Conservation (phyloP, 2,329 filamentous ascomycete species). For the Elsinoe necatrix region DNA sequence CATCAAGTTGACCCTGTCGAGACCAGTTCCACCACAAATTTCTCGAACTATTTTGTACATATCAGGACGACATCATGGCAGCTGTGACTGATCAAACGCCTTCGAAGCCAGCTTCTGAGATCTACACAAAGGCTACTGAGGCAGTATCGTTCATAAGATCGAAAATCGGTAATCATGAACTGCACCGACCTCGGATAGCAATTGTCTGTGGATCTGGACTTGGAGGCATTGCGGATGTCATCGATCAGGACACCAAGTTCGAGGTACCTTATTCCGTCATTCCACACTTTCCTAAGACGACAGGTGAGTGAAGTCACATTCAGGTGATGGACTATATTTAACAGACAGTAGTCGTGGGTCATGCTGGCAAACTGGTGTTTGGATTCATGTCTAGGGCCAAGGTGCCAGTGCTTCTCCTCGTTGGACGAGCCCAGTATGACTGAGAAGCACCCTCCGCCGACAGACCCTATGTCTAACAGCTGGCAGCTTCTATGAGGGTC, state of each 20-base stretch:
- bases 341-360: constrained; percentile 36
- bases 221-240: constrained; percentile 50
- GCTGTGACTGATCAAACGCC: constrained; percentile 16
- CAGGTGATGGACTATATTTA: neutral
- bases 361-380: constrained; percentile 59
- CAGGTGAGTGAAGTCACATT: constrained; percentile 38
- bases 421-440: constrained; percentile 56
- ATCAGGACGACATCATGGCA: constrained; percentile 15
- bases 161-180: constrained; percentile 42
- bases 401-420: constrained; percentile 53
- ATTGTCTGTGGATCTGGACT: constrained; percentile 59
- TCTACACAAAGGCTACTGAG: constrained; percentile 40
- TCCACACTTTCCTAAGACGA: constrained; percentile 53
- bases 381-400: constrained; percentile 47
- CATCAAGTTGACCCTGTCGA: constrained; percentile 1
- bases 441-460: constrained; percentile 5
- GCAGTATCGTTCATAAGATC: constrained; percentile 44
- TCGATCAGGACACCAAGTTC: constrained; percentile 42
- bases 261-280: constrained; percentile 52
- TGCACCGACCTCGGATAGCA: constrained; percentile 46
- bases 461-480: neutral
- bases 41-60: neutral
- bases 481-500: constrained; percentile 58
- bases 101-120: constrained; percentile 15
- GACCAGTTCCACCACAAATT: neutral